A percentile compares a stretch with the other conserved stretches of the same genome.
These are phyloP conservation scores for Coix lacrymajobi DNA, from an alignment of 176 grass and related monocot species.

Conservation along the genomic window DNA sequence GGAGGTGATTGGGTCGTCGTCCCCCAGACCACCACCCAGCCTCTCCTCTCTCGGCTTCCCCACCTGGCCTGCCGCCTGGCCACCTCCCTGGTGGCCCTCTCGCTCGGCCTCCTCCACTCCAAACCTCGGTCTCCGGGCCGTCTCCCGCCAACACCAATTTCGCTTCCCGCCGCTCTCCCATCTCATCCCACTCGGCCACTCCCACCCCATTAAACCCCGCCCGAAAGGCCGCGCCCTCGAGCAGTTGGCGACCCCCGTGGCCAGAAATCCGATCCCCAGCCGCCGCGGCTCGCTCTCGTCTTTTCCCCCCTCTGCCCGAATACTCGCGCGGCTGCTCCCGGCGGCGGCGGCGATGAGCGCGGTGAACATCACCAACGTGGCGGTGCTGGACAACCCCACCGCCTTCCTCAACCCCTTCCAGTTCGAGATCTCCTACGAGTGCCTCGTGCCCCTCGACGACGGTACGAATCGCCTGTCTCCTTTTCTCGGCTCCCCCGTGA, in stretches of 20 bases:
- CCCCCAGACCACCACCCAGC: too few relatives aligned
- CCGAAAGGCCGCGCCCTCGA: not conserved
- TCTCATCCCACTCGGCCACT: not conserved
- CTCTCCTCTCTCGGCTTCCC: too few relatives aligned
- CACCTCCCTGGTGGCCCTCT: too few relatives aligned
- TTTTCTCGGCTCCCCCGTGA: too few relatives aligned
- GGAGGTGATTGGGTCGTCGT: too few relatives aligned
- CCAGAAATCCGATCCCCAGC: not conserved
- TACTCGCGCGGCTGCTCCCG: not conserved
- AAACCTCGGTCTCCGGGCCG: too few relatives aligned
- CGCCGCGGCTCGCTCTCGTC: not conserved
- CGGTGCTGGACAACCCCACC: constrained; percentile 94
- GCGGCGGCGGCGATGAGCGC: constrained; percentile 79
- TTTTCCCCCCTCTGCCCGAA: not conserved
- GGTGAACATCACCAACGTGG: constrained; percentile 97
- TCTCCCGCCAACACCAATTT: constrained; percentile 35
- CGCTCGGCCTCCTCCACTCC: too few relatives aligned
- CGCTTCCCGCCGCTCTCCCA: constrained; percentile 17
- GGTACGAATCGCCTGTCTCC: constrained; percentile 27
- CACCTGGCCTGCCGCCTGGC: too few relatives aligned
- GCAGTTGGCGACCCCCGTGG: not conserved
- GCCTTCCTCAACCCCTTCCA: constrained; percentile 97
- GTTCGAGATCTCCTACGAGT: constrained; percentile 99
- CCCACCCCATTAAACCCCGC: constrained; percentile 15
- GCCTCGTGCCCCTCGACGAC: constrained; percentile 90